Evolutionary conservation across 768 basidiomycete species (phyloP), one percentile per base, ranked within the genome.

Genomic region (Lentinus tigrinus): DNA sequence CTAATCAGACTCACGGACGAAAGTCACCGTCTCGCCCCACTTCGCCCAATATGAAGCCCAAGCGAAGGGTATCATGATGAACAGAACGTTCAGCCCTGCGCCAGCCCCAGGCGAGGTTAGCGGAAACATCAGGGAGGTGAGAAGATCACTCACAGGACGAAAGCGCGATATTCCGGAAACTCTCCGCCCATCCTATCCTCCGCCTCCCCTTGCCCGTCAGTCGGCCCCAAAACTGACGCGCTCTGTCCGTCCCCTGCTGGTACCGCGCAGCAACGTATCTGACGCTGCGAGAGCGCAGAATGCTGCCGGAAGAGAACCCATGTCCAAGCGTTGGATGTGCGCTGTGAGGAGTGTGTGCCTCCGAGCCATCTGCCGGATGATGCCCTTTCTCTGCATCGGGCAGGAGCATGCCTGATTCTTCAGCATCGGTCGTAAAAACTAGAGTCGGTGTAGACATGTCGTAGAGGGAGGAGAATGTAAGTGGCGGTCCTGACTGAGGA

Each of bases 61-160:
- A 17, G 86, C 81, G 23, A 87, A 54, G 0, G 87, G 87, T 5
- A 87, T 76, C 60, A 84, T 74, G 1, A 86, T 26, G 21, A 87
- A 64, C 23, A 89, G 76, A 9, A 82, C 14, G 64, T 88, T 88
- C 19, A 88, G 44, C 52, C 60, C 52, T 58, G 53, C 46, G 6
- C 31, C 31, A 11, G 31, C 11, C 31, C 6, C 31, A 11, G 7
- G 11, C 31, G 31, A 7, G 7, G 31, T 31, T 11, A 31, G 31
- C 31, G 31, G 27, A 23, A 51, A 28, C 31, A 47, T 37, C 27
- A 52, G 52, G 23, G 49, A 51, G 34, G 11, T 44, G 40, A 28
- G 27, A 43, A 19, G 8, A 17, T 63, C 9, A 72, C 80, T 36
- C 62, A 85, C 85, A 85, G 0, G 84, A 85, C 17, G 81, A 83